phyloP scores from a whole-genome alignment of 1,139 yeast genomes.

The Yamadazyma oceani region DNA sequence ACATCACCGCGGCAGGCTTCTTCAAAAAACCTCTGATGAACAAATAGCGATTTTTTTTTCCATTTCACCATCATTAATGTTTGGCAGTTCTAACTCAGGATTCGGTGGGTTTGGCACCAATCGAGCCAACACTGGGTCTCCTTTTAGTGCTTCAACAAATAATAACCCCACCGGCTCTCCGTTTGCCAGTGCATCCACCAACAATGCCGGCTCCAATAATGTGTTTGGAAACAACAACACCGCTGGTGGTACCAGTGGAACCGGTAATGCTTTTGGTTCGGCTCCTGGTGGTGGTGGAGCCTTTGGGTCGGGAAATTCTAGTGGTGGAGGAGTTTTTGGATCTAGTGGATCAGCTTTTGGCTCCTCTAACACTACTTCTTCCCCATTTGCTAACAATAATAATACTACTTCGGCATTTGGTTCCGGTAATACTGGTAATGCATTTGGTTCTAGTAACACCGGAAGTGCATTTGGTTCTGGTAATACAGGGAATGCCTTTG shows the following conservation, averaged over 20 bases:
- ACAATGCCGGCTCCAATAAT: conserved; percentile 10
- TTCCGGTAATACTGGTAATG: conserved; percentile 18
- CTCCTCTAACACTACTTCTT: conserved; percentile 14
- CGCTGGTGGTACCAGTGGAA: conserved; percentile 8
- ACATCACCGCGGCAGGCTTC: background rate
- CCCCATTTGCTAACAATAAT: conserved; percentile 11
- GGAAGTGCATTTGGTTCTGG: conserved; percentile 14
- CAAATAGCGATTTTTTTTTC: background rate
- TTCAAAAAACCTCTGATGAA: conserved; percentile 5
- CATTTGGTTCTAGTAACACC: conserved; percentile 22
- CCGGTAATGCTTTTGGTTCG: conserved; percentile 12
- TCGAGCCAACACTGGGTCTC: conserved; percentile 27
- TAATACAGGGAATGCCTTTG: conserved; percentile 20
- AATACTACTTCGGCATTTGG: conserved; percentile 22
- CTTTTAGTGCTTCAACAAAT: conserved; percentile 30
- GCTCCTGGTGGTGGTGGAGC: conserved; percentile 2
- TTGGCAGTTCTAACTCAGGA: conserved; percentile 46
- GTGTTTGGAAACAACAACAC: conserved; percentile 16
- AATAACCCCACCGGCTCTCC: conserved; percentile 23
- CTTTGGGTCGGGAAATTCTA: conserved; percentile 12
- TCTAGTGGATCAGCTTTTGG: conserved; percentile 22
- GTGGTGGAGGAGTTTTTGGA: conserved; percentile 22
- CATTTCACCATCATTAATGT: conserved; percentile 28
- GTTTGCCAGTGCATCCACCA: conserved; percentile 18
- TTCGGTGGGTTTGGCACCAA: conserved; percentile 62